Base-by-base conservation (phyloP, 2,329 filamentous ascomycete genomes). In the Hortaea sp. region DNA sequence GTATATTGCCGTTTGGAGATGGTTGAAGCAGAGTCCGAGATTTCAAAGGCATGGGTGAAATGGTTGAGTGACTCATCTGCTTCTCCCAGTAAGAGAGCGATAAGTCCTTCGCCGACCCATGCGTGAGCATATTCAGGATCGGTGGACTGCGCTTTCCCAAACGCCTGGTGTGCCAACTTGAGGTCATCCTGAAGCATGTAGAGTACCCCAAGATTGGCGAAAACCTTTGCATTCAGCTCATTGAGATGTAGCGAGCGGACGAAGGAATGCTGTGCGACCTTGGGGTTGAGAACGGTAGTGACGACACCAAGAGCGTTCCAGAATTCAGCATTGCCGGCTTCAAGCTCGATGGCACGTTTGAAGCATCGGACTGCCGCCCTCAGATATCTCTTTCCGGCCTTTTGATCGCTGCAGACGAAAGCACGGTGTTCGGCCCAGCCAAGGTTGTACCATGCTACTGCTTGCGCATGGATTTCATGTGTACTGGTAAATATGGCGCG, bases 241-340 rank as follows among this genome's bases (percentile, higher is more conserved):
- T 95, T 94, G 11, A 98, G 72, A 64, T 94, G 85, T n/a, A 98
- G 66, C 55, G 89, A 95, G 55, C 94, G 77, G 9, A 95, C 84
- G 57, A 98, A 90, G 0, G 92, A 81, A 64, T 98, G 94, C 64
- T 98, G 92, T 0, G 92, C 82, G 1, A 98, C 86, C 47, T 84
- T 81, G 0, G 89, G 84, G 59, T 86, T 95, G 54, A 95, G 75
- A 40, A 80, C 79, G 52, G 87, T 89, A 2, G 92, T 95, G 28
- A 86, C 88, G 3, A 97, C 87, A 42, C 90, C 92, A 2, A 98
- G 75, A 0, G 92, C 84, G 61, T 97, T 97, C 92, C 92, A 98
- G 64, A 97, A 97, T 55, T 97, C 90, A 0, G 87, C 73, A 61
- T 97, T 98, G 43, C 88, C 86, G 5, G 89, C 85, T 65, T 98